Evolutionary conservation across 2,329 filamentous ascomycete genomes (phyloP).

Genomic region (Seiridium cupressi): DNA sequence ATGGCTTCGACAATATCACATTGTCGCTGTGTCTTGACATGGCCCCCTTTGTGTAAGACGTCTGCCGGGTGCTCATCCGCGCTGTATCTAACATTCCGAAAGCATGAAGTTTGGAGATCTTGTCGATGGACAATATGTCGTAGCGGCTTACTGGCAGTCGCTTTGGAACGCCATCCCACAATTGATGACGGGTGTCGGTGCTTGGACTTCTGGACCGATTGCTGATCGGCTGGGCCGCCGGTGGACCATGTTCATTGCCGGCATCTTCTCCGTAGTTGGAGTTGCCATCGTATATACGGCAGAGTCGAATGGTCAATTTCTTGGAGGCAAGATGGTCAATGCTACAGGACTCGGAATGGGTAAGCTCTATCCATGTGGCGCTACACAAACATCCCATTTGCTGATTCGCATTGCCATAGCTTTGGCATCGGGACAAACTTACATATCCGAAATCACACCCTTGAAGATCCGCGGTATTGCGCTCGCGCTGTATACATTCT

Average conservation of each 20-base stretch:
- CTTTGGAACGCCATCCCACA: conserved; percentile 4
- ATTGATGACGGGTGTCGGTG: conserved; percentile 1
- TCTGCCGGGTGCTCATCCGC: too few relatives aligned
- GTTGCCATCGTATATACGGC: conserved; percentile 2
- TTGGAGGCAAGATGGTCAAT: conserved; percentile 8
- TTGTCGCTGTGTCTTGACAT: conserved; percentile 6
- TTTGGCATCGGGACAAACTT: conserved; percentile 5
- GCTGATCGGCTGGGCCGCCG: conserved; percentile 1
- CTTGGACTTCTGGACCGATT: conserved; percentile 4
- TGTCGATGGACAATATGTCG: conserved; percentile 5
- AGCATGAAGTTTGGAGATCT: conserved; percentile 3
- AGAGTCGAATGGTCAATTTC: background rate
- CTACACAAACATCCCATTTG: background rate
- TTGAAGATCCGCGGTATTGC: conserved; percentile 4
- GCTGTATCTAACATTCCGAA: background rate
- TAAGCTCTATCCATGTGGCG: background rate
- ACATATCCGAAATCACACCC: conserved; percentile 5
- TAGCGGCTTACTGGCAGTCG: conserved; percentile 4
- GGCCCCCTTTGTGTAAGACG: conserved; percentile 2
- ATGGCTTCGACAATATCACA: conserved; percentile 8
- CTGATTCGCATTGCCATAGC: background rate
- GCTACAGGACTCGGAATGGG: conserved; percentile 3
- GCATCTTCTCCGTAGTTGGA: background rate
- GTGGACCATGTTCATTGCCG: conserved; percentile 5
- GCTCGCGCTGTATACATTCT: conserved; percentile 4